phyloP scores from a whole-genome alignment of 1,284 basidiomycete genomes.

The Caloboletus inedulis region DNA sequence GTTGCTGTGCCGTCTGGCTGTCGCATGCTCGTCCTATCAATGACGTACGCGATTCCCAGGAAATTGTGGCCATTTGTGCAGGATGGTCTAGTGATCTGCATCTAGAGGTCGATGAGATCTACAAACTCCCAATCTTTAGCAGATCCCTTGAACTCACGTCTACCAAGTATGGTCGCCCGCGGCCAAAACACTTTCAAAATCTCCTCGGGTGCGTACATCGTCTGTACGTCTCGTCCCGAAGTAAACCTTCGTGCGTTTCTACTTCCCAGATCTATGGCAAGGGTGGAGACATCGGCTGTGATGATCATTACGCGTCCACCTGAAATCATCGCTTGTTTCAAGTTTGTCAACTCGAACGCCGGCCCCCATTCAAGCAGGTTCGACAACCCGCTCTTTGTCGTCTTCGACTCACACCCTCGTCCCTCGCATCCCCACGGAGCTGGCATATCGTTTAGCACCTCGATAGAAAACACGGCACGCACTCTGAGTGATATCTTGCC shows the following conservation, averaged over 20 bases:
- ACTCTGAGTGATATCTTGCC: slow-evolving; percentile 50
- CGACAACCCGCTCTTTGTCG: slow-evolving; percentile 41
- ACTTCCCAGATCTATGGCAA: slow-evolving; percentile 33
- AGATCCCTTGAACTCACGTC: slow-evolving; percentile 38
- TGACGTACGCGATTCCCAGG: slow-evolving; percentile 32
- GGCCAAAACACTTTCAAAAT: slow-evolving; percentile 38
- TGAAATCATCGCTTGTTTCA: slow-evolving; percentile 59
- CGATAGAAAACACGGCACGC: slow-evolving; percentile 38
- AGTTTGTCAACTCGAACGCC: slow-evolving; percentile 34
- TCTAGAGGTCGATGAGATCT: slow-evolving; percentile 54
- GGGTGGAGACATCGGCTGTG: slow-evolving; percentile 35
- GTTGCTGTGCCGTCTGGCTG: not conserved
- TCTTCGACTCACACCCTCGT: slow-evolving; percentile 68
- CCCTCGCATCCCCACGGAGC: slow-evolving; percentile 55
- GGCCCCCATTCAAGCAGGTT: not conserved
- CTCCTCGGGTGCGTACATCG: slow-evolving; percentile 43
- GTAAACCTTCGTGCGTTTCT: not conserved
- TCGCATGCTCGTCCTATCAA: not conserved
- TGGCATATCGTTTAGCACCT: slow-evolving; percentile 48
- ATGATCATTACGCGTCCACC: slow-evolving; percentile 66
- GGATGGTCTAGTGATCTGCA: slow-evolving; percentile 52
- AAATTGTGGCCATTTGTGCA: slow-evolving; percentile 51
- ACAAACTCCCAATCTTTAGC: slow-evolving; percentile 40
- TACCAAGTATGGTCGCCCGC: slow-evolving; percentile 41
- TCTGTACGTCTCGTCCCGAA: not conserved